Percentiles rank a stretch among this genome's conserved stretches.
Evolutionary conservation across 352 stramenopile species (phyloP).

Genomic region (Globisporangium canariense): DNA sequence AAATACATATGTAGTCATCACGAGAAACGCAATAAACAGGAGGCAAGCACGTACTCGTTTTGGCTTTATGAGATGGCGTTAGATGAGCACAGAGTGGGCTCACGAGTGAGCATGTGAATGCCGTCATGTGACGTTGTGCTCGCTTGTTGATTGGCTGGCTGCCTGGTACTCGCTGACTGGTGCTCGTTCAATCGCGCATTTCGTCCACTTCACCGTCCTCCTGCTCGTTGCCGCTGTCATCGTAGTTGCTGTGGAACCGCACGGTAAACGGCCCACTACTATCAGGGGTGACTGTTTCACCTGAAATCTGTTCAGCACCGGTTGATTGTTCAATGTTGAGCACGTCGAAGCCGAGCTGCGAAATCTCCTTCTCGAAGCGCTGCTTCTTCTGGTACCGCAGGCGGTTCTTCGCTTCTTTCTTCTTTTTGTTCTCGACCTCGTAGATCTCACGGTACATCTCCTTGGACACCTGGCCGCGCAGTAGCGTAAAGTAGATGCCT

Average conservation of each 20-base stretch:
- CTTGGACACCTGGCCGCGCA: constrained; percentile 59
- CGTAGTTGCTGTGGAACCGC: neutral
- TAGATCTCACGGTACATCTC: constrained; percentile 77
- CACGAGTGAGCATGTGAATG: neutral
- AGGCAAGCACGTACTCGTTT: constrained; percentile 7
- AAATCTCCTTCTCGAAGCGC: constrained; percentile 61
- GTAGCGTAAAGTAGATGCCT: constrained; percentile 62
- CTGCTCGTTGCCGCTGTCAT: constrained; percentile 13
- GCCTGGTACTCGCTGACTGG: no score
- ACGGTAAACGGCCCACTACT: neutral
- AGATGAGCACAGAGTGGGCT: neutral
- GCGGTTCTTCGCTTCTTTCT: constrained; percentile 71
- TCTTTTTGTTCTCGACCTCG: constrained; percentile 64
- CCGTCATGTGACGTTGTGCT: neutral
- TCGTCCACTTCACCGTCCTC: constrained; percentile 37
- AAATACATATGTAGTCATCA: neutral
- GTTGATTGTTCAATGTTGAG: constrained; percentile 32
- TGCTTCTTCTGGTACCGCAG: constrained; percentile 41
- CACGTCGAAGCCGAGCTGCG: constrained; percentile 50
- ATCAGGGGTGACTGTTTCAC: neutral
- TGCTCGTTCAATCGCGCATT: constrained; percentile 18
- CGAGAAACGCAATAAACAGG: constrained; percentile 2
- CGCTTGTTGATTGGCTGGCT: neutral
- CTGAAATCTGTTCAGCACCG: neutral
- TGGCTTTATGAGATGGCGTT: neutral